Base-by-base conservation (phyloP, 2,329 filamentous ascomycete species). In the Graphiopsis chlorocephala region DNA sequence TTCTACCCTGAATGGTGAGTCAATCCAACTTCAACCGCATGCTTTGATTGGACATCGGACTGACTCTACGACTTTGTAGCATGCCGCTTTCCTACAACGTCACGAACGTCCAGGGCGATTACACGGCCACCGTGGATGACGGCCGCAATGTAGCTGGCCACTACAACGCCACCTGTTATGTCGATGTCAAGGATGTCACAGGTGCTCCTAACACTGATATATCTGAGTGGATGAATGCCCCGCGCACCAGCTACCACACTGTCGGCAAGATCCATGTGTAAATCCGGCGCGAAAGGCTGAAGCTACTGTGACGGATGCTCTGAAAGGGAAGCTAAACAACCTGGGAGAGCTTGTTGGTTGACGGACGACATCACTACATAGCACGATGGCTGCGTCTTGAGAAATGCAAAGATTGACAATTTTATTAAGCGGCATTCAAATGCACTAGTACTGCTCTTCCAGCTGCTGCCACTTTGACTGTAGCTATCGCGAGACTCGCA, bases 1-100 rank as follows among this genome's bases (percentile, higher is more conserved):
- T 60, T 60, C 57, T 60, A 60, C 57, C 38, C 57, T 25, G 57
- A 60, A 48, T 60, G 57, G 57, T 60, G 48, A 48, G 20, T n/a
- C 25, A 12, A 33, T 20, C 12, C n/a, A n/a, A n/a, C n/a, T n/a
- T 26, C 26, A 20, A 14, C 10, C 33, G n/a, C 23, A 35, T 15
- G 29, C 35, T 23, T 15, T 20, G n/a, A 31, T 7, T 10, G 17
- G 38, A 38, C 11, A 10, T n/a, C 38, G 7, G 48, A 48, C 57
- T 60, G 57, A 60, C 42, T 48, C n/a, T 1, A 25, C 25, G 57
- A 23, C 15, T 48, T n/a, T 60, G 57, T 12, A 60, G 57, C 42
- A 60, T 48, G 35, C 57, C 57, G 42, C 57, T 60, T 17, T 15
- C 17, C 11, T 60, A 60, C 28, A 47, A 15, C 11, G 57, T 60